phyloP scores from a whole-genome alignment of 768 basidiomycete genomes.

The Gyrodon lividus region DNA sequence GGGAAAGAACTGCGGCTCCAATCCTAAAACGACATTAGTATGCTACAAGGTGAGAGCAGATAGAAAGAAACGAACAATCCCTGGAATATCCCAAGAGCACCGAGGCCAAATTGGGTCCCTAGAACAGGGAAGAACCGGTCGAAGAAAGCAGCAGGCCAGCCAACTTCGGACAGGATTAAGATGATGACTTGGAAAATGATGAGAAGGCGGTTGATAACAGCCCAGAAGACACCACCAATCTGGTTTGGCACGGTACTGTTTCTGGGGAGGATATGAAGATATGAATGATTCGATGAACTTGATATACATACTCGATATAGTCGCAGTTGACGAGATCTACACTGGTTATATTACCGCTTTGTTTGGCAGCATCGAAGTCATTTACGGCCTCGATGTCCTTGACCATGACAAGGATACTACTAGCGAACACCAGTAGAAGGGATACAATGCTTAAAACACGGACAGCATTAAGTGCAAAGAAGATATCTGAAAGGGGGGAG shows the following conservation, averaged over 20 bases:
- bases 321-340: constrained; percentile 54
- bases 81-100: constrained; percentile 85
- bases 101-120: constrained; percentile 80
- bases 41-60: background rate
- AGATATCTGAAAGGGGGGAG: constrained; percentile 42
- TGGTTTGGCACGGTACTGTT: constrained; percentile 86
- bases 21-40: constrained; percentile 42
- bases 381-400: constrained; percentile 77
- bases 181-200: constrained; percentile 83
- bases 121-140: constrained; percentile 83
- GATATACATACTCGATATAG: constrained; percentile 65
- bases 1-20: constrained; percentile 69
- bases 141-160: constrained; percentile 80
- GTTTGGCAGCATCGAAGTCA: constrained; percentile 47
- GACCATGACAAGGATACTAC: constrained; percentile 71
- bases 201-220: constrained; percentile 81
- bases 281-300: background rate
- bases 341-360: constrained; percentile 30
- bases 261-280: constrained; percentile 37
- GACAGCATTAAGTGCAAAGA: constrained; percentile 77
- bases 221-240: constrained; percentile 89
- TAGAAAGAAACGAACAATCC: constrained; percentile 56
- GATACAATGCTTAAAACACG: constrained; percentile 78
- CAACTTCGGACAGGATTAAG: constrained; percentile 78
- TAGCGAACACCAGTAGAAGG: constrained; percentile 77